phyloP scores from a whole-genome alignment of 75 land plant genomes.

The Selaginella moellendorffii region DNA sequence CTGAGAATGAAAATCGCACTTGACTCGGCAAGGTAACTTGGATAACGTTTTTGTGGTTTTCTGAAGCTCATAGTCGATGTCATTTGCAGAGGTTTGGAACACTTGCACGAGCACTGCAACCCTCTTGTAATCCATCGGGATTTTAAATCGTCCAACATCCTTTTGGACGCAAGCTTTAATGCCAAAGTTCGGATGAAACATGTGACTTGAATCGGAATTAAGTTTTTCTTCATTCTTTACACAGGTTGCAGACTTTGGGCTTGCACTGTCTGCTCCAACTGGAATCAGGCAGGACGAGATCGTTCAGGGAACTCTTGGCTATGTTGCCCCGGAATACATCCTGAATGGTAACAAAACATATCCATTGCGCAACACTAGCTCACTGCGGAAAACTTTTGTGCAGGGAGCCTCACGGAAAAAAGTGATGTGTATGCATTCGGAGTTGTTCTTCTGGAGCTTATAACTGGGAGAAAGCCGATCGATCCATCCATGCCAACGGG shows the following conservation, averaged over 20 bases:
- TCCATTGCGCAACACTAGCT: no score
- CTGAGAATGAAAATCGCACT: constrained; percentile 1
- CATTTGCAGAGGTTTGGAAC: neutral
- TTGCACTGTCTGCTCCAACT: constrained; percentile 5
- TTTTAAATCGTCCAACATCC: constrained; percentile 7
- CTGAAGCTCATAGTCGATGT: neutral
- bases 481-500: constrained; percentile 33
- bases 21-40: neutral
- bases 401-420: constrained; percentile 79
- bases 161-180: constrained; percentile 7
- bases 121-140: constrained; percentile 8
- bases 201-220: neutral
- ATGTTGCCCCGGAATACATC: constrained; percentile 3
- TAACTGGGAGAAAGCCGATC: constrained; percentile 16
- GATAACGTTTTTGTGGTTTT: neutral
- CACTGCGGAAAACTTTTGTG: no score
- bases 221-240: neutral
- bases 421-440: constrained; percentile 98
- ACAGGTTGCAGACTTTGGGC: constrained; percentile 2
- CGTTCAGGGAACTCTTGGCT: constrained; percentile 3
- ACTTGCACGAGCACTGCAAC: constrained; percentile 5
- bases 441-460: constrained; percentile 38
- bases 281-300: neutral
- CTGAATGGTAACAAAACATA: constrained; percentile 7
- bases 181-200: neutral